Percentiles rank a stretch among this genome's conserved stretches.
These are phyloP conservation scores for Erodium texanum DNA, from an alignment of 441 rosid genomes.

Conservation along the genomic window DNA sequence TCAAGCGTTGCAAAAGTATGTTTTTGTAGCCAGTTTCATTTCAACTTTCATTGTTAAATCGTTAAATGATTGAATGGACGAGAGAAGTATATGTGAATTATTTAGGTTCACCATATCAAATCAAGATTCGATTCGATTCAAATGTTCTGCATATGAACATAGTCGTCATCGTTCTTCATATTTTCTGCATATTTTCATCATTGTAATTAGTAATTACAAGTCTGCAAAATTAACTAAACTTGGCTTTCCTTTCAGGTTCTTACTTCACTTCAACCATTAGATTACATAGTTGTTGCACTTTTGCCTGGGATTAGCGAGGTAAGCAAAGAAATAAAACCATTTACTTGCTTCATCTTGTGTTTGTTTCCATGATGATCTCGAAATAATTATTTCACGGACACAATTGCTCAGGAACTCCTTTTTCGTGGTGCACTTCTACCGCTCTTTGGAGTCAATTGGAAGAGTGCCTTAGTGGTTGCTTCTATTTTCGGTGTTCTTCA, in stretches of 20 bases:
- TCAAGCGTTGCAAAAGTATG: neutral
- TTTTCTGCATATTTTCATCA: too few species aligned
- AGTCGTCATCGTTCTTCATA: too few species aligned
- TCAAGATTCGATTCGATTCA: neutral
- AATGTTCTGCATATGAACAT: too few species aligned
- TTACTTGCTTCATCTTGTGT: neutral
- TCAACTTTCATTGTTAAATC: neutral
- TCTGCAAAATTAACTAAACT: too few species aligned
- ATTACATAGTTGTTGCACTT: slow-evolving; percentile 64
- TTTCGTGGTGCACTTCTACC: slow-evolving; percentile 74
- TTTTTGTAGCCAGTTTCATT: neutral
- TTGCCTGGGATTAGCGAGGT: slow-evolving; percentile 93
- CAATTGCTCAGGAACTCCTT: slow-evolving; percentile 56
- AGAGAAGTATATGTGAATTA: neutral
- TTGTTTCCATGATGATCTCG: neutral
- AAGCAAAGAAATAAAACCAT: neutral
- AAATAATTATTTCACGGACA: neutral
- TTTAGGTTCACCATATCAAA: neutral
- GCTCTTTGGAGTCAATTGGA: slow-evolving; percentile 58
- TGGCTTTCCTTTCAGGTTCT: slow-evolving; percentile 44
- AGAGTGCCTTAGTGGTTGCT: slow-evolving; percentile 45
- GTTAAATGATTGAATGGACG: neutral
- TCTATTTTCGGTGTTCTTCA: slow-evolving; percentile 65
- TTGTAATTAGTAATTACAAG: too few species aligned
- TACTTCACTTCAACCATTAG: slow-evolving; percentile 67